Conservation (phyloP, 768 basidiomycete species). For the Phylloporus sp. region DNA sequence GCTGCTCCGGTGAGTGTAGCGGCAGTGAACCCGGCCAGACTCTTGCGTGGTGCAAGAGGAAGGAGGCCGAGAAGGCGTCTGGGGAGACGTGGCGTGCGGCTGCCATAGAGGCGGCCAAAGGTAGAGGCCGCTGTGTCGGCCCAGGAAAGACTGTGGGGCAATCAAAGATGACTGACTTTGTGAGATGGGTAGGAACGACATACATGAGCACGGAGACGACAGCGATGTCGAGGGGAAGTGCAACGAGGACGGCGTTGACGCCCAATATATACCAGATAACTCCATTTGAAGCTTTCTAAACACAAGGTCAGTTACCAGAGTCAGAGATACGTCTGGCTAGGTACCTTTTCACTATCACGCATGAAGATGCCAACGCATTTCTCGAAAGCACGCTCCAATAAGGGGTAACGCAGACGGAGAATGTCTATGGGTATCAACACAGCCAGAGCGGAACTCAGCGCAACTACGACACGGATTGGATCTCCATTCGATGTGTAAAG, state of each 20-base stretch:
- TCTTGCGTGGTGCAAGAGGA: slow-evolving; percentile 79
- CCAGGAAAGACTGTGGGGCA: slow-evolving; percentile 74
- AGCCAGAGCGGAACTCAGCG: slow-evolving; percentile 62
- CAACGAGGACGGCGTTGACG: slow-evolving; percentile 67
- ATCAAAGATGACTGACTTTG: not conserved
- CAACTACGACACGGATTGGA: slow-evolving; percentile 50
- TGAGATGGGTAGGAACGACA: slow-evolving; percentile 28
- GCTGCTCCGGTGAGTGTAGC: slow-evolving; percentile 68
- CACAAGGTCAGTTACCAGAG: not conserved
- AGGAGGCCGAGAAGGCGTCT: slow-evolving; percentile 43
- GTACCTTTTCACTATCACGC: slow-evolving; percentile 82
- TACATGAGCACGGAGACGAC: slow-evolving; percentile 88
- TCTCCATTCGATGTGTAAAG: slow-evolving; percentile 51
- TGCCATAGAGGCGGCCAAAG: slow-evolving; percentile 80
- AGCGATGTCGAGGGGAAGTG: slow-evolving; percentile 84
- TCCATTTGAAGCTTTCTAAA: slow-evolving; percentile 66
- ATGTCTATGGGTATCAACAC: slow-evolving; percentile 72
- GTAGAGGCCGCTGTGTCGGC: slow-evolving; percentile 94
- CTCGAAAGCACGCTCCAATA: slow-evolving; percentile 72
- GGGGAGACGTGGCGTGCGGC: slow-evolving; percentile 61
- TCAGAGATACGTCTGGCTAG: not conserved
- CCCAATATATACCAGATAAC: slow-evolving; percentile 89
- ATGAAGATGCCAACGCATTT: slow-evolving; percentile 73
- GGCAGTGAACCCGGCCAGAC: slow-evolving; percentile 78
- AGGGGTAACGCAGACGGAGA: slow-evolving; percentile 60